Evolutionary conservation across 2,329 filamentous ascomycete species (phyloP).

Genomic region (Ophioceras dolichostomum): DNA sequence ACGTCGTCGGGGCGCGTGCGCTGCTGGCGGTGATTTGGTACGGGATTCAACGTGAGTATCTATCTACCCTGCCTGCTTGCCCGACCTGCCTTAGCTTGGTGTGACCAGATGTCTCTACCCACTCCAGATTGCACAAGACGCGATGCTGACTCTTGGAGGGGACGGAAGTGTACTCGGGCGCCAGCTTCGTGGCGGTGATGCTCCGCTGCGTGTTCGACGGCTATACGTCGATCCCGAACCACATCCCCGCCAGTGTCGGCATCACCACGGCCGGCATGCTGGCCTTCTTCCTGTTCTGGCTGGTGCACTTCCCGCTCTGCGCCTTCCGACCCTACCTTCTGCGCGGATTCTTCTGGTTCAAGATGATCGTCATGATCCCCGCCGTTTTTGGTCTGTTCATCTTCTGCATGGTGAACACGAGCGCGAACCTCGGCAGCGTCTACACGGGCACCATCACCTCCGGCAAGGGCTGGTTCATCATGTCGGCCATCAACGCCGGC

Average conservation of each 20-base stretch:
- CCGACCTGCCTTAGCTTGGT: too few relatives aligned
- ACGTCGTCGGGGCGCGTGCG: slow-evolving; percentile 22
- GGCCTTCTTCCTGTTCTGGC: slow-evolving; percentile 24
- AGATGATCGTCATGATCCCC: slow-evolving; percentile 16
- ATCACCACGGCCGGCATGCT: slow-evolving; percentile 21
- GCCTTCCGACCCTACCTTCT: slow-evolving; percentile 18
- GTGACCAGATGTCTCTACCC: too few relatives aligned
- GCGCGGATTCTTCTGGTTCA: slow-evolving; percentile 13
- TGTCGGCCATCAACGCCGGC: slow-evolving; percentile 24
- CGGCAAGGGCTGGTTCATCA: slow-evolving; percentile 22
- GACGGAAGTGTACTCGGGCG: slow-evolving; percentile 8
- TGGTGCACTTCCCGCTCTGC: slow-evolving; percentile 17
- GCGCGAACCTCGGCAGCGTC: slow-evolving; percentile 15
- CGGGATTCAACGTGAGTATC: slow-evolving; percentile 8
- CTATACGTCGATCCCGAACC: slow-evolving; percentile 22
- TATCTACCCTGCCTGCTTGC: too few relatives aligned
- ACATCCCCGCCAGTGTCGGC: slow-evolving; percentile 16
- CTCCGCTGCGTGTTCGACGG: slow-evolving; percentile 18
- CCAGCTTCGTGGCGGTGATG: slow-evolving; percentile 8
- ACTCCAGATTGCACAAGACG: too few relatives aligned
- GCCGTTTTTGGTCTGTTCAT: slow-evolving; percentile 22
- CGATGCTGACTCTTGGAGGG: slow-evolving; percentile 5
- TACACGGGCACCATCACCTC: slow-evolving; percentile 13
- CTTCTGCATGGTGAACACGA: slow-evolving; percentile 18
- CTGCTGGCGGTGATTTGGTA: slow-evolving; percentile 17